Base-by-base conservation (phyloP, 768 basidiomycete genomes). In the Gloeopeniophorella convolvens region DNA sequence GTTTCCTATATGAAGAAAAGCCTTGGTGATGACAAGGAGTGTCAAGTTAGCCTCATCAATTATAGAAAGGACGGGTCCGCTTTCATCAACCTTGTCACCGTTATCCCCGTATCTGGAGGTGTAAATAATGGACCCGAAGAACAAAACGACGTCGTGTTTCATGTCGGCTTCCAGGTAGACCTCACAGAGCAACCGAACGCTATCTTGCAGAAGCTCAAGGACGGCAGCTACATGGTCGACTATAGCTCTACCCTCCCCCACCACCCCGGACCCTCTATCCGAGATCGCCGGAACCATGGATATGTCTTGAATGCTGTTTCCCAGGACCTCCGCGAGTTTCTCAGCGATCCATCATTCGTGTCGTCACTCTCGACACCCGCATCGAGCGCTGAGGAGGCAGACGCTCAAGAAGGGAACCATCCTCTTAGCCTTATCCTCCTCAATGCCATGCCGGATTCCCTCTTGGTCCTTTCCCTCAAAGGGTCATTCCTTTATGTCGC, bases 81-180 rank as follows among this genome's bases (percentile, higher is more conserved):
- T 1, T 98, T 98, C 67, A 80, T 89, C 68, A 99, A 98, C 63
- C 80, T 95, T 49, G 82, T 98, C 56, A 88, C 88, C 20, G 78
- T 97, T 60, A 87, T 98, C 31, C 95, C 96, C 15, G 77, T 97
- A 51, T 64, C 73, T 0, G 89, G 85, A 7, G 88, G 74, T 50
- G 71, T 59, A 50, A 57, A 49, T 67, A 74, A 63, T 61, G 57
- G 26, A 34, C 68, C 56, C 56, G 74, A 79, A 35, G 83, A 82
- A 56, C 74, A 74, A 31, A 79, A 81, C 46, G 85, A 94, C 37
- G 75, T 89, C 33, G 82, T 80, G 8, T 95, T 86, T 63, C 85
- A 89, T 60, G 84, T 99, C 43, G 96, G 96, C 1, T 98, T 99
- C 73, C 93, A 99, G 68, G 87, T 96, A 48, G 91, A 97, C 66